Percentiles rank a stretch among this genome's conserved stretches.
Conservation (phyloP, 371 early-diverging fungal species). For the Mucor sp. region DNA sequence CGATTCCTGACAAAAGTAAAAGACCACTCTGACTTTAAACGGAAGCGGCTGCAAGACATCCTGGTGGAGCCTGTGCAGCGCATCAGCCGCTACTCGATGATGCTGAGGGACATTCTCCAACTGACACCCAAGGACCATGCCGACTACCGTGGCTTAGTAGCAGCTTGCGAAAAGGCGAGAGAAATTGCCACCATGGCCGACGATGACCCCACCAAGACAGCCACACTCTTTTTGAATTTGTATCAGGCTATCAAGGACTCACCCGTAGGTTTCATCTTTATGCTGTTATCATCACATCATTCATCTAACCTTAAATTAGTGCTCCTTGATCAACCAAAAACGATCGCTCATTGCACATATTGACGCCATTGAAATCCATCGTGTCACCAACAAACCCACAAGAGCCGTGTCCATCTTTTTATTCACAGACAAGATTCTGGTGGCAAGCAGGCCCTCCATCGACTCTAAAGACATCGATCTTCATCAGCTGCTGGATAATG, state of each 20-base stretch:
- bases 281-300: background rate
- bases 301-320: conserved; percentile 14
- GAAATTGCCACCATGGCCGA: conserved; percentile 49
- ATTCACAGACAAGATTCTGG: conserved; percentile 47
- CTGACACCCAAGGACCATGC: conserved; percentile 36
- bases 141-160: conserved; percentile 33
- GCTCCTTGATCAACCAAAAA: conserved; percentile 44
- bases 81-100: conserved; percentile 47
- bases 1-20: conserved; percentile 33
- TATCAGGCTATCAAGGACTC: conserved; percentile 38
- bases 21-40: conserved; percentile 38
- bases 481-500: conserved; percentile 6
- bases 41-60: conserved; percentile 36
- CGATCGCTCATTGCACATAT: conserved; percentile 40
- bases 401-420: conserved; percentile 47
- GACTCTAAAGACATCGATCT: conserved; percentile 27
- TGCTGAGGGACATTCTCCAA: conserved; percentile 44
- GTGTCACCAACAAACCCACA: conserved; percentile 35
- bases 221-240: conserved; percentile 32
- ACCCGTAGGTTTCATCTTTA: conserved; percentile 18
- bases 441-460: conserved; percentile 42
- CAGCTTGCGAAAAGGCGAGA: conserved; percentile 34
- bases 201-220: conserved; percentile 45
- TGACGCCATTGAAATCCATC: conserved; percentile 47
- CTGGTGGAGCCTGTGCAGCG: conserved; percentile 50